Conservation (phyloP, 2,329 filamentous ascomycete species). For the Colletotrichum sp. region DNA sequence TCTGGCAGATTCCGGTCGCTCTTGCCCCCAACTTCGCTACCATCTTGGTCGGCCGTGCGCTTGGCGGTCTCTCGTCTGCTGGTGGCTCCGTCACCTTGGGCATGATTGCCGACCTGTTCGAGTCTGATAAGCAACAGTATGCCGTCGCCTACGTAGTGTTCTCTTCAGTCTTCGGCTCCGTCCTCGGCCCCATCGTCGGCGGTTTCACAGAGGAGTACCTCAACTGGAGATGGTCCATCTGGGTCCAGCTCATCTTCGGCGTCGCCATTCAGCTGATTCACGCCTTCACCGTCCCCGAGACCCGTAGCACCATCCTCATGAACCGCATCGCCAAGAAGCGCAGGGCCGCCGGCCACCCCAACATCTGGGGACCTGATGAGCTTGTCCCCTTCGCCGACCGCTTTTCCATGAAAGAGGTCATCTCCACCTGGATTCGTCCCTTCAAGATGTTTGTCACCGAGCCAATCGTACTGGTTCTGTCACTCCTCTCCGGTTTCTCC, state of each 20-base stretch:
- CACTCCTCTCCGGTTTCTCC: constrained; percentile 74
- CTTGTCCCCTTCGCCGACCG: constrained; percentile 64
- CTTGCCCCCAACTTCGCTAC: constrained; percentile 76
- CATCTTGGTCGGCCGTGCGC: constrained; percentile 71
- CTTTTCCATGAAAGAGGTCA: constrained; percentile 63
- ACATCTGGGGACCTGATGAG: constrained; percentile 77
- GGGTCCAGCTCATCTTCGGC: constrained; percentile 85
- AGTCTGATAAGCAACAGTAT: constrained; percentile 74
- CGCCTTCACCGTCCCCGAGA: constrained; percentile 76
- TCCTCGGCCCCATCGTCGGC: constrained; percentile 79
- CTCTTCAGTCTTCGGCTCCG: constrained; percentile 78
- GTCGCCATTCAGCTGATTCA: constrained; percentile 72
- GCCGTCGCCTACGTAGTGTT: constrained; percentile 80
- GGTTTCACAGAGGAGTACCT: constrained; percentile 75
- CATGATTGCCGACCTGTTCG: constrained; percentile 79
- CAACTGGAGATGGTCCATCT: constrained; percentile 76
- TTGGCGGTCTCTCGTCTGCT: constrained; percentile 74
- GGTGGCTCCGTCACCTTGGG: constrained; percentile 76
- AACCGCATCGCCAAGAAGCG: constrained; percentile 79
- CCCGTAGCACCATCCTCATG: constrained; percentile 77
- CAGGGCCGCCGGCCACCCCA: constrained; percentile 64
- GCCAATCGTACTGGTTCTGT: constrained; percentile 74
- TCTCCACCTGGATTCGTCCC: constrained; percentile 64
- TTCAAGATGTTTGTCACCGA: constrained; percentile 78
- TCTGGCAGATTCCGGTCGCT: constrained; percentile 77